A percentile compares a stretch with the other conserved stretches of the same genome.
These are phyloP conservation scores for Triticum timopheevii DNA, from an alignment of 176 grass and related monocot genomes.

Conservation along the genomic window DNA sequence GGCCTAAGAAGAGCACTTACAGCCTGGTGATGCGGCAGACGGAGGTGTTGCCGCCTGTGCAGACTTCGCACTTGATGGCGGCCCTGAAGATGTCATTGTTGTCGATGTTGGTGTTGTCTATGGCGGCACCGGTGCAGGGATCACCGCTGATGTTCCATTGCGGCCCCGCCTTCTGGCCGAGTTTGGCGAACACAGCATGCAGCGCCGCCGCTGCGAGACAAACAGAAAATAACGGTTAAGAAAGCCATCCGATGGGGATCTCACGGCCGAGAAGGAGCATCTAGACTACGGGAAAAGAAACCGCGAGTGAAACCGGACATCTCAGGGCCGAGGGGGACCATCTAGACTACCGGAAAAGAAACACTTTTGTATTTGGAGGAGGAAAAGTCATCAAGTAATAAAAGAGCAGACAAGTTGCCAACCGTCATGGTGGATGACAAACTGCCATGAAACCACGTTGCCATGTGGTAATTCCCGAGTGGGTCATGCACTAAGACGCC, in stretches of 20 bases:
- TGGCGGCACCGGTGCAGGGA: slow-evolving; percentile 71
- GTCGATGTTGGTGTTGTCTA: slow-evolving; percentile 41
- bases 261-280: neutral
- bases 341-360: neutral
- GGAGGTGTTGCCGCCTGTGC: slow-evolving; percentile 40
- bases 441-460: too few relatives aligned
- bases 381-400: too few relatives aligned
- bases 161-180: slow-evolving; percentile 30
- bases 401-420: too few relatives aligned
- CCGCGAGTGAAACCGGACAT: neutral
- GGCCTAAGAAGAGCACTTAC: slow-evolving; percentile 25
- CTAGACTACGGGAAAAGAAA: neutral
- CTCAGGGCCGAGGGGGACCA: neutral
- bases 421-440: too few relatives aligned
- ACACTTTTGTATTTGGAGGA: neutral
- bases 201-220: slow-evolving; percentile 29
- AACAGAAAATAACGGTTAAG: neutral
- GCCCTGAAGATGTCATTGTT: slow-evolving; percentile 19
- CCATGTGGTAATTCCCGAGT: too few relatives aligned
- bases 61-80: slow-evolving; percentile 57
- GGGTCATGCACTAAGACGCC: neutral
- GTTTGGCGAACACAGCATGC: slow-evolving; percentile 59
- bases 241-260: neutral
- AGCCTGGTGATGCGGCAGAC: slow-evolving; percentile 71
- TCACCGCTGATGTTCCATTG: slow-evolving; percentile 89